A percentile compares a stretch with the other conserved stretches of the same genome.
Evolutionary conservation across 345 rosid genomes (phyloP).

Genomic region (Hibiscus trionum): DNA sequence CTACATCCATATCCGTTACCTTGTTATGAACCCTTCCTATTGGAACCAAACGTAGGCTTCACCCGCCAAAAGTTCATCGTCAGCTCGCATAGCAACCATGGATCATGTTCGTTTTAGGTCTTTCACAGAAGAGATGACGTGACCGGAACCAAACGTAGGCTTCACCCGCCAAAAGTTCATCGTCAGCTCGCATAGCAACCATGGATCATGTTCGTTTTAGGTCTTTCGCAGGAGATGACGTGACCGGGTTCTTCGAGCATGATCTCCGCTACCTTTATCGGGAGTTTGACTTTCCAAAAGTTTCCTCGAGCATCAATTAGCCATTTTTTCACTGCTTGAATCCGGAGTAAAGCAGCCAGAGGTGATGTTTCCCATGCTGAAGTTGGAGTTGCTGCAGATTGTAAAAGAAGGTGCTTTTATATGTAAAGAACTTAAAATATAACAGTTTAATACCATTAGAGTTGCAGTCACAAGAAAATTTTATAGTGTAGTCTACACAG

Average conservation of each 20-base stretch:
- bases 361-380: constrained; percentile 27
- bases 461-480: constrained; percentile 22
- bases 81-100: constrained; percentile 7
- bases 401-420: background rate
- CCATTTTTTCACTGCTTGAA: constrained; percentile 9
- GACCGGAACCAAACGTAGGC: constrained; percentile 12
- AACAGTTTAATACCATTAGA: constrained; percentile 21
- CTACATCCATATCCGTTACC: constrained; percentile 21
- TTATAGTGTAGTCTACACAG: constrained; percentile 34
- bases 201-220: constrained; percentile 14
- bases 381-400: background rate
- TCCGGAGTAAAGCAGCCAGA: constrained; percentile 12
- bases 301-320: constrained; percentile 28
- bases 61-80: no score
- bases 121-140: background rate
- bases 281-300: constrained; percentile 18
- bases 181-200: constrained; percentile 4
- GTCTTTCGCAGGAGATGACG: background rate
- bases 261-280: constrained; percentile 34
- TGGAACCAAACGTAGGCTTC: background rate
- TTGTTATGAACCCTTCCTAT: constrained; percentile 19
- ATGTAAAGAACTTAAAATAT: background rate
- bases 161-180: no score
- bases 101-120: constrained; percentile 17
- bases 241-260: constrained; percentile 46